Conservation (phyloP, 306 rosid species). For the Benincasa hispida region DNA sequence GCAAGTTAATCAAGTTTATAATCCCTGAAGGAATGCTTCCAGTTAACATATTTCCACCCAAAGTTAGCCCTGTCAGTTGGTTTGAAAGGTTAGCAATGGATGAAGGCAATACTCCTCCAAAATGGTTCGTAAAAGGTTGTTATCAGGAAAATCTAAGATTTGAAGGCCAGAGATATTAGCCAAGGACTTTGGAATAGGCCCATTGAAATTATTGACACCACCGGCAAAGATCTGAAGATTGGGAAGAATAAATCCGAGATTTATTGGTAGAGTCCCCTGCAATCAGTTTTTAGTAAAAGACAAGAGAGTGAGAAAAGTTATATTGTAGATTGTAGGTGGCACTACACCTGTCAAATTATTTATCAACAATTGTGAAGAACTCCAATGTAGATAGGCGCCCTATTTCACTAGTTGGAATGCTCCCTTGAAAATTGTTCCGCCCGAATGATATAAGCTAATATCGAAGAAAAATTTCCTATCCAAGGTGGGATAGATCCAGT, state of each 20-base stretch:
- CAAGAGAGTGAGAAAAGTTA: slow-evolving; percentile 1
- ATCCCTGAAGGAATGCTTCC: slow-evolving; percentile 18
- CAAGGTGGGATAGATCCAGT: slow-evolving; percentile 33
- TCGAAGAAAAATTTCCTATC: slow-evolving; percentile 37
- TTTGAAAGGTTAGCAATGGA: slow-evolving; percentile 22
- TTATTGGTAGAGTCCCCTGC: slow-evolving; percentile 24
- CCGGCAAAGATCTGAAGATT: slow-evolving; percentile 23
- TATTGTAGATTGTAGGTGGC: not conserved
- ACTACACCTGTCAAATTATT: not conserved
- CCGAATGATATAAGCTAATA: slow-evolving; percentile 3
- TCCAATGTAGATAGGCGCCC: not conserved
- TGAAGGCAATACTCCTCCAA: slow-evolving; percentile 22
- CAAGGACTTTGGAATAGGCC: slow-evolving; percentile 27
- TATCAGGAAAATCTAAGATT: slow-evolving; percentile 14
- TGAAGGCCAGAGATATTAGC: slow-evolving; percentile 26
- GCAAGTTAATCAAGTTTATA: slow-evolving; percentile 18
- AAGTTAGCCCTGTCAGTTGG: not conserved
- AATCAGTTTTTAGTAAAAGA: slow-evolving; percentile 19
- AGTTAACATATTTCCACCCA: slow-evolving; percentile 7
- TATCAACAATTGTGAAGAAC: not conserved
- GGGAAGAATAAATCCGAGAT: slow-evolving; percentile 31
- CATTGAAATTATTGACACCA: slow-evolving; percentile 17
- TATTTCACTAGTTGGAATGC: not conserved
- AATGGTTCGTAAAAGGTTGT: slow-evolving; percentile 4
- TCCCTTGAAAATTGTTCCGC: not conserved